Percentiles rank a stretch among this genome's conserved stretches.
Conservation (phyloP, 805 yeast genomes). For the Saturnispora serradocipensis region DNA sequence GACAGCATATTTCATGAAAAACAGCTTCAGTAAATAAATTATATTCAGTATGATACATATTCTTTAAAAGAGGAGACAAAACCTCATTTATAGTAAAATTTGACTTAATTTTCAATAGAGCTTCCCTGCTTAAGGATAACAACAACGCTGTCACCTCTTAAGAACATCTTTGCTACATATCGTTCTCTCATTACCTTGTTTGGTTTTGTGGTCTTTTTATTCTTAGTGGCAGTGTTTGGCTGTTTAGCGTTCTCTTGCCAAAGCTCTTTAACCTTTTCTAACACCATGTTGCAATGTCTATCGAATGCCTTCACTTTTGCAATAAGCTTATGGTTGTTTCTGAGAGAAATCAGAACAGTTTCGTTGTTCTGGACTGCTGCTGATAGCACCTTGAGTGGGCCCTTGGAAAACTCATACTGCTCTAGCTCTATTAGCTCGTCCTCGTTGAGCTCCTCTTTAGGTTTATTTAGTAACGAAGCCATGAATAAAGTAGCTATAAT, state of each 20-base stretch:
- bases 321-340: conserved; percentile 87
- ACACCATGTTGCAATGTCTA: conserved; percentile 87
- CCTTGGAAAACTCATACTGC: conserved; percentile 81
- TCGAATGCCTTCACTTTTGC: conserved; percentile 92
- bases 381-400: conserved; percentile 86
- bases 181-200: conserved; percentile 43
- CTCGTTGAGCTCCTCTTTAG: conserved; percentile 72
- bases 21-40: neutral
- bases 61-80: neutral
- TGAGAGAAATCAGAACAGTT: conserved; percentile 73
- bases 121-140: conserved; percentile 42
- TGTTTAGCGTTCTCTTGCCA: conserved; percentile 29
- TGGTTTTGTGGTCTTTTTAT: conserved; percentile 1
- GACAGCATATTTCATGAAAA: neutral
- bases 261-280: conserved; percentile 85
- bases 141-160: conserved; percentile 93
- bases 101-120: neutral
- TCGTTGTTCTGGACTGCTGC: conserved; percentile 60
- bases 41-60: neutral
- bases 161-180: conserved; percentile 79
- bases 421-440: conserved; percentile 73
- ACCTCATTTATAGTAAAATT: neutral
- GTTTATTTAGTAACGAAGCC: conserved; percentile 56
- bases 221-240: conserved; percentile 24
- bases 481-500: conserved; percentile 7